phyloP scores from a whole-genome alignment of 768 basidiomycete species.

The Suillus hirtellus region DNA sequence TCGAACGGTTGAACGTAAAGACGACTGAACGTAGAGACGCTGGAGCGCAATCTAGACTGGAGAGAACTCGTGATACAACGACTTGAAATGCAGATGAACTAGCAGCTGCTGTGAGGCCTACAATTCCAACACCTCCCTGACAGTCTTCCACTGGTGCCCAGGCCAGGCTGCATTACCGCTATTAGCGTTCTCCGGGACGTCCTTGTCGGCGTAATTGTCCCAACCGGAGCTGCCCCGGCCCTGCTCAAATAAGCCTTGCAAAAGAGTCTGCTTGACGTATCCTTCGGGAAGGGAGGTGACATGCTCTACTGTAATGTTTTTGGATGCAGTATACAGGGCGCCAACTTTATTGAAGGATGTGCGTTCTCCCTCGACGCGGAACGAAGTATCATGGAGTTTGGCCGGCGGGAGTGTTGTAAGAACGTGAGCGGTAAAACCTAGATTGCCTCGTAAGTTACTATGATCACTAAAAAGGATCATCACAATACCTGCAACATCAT shows the following conservation, averaged over 20 bases:
- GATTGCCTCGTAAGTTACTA: background rate
- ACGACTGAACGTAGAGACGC: too few species aligned
- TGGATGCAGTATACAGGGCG: constrained; percentile 26
- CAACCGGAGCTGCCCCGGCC: constrained; percentile 37
- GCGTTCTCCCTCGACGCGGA: constrained; percentile 40
- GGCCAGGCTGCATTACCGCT: constrained; percentile 35
- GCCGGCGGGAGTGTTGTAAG: constrained; percentile 32
- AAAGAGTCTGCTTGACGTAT: constrained; percentile 29
- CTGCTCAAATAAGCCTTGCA: constrained; percentile 30
- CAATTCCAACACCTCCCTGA: constrained; percentile 29
- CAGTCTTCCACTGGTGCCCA: constrained; percentile 34
- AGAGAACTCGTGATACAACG: constrained; percentile 4
- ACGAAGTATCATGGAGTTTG: constrained; percentile 30
- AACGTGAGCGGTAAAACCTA: constrained; percentile 37
- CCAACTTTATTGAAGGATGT: constrained; percentile 27
- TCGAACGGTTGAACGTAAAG: constrained; percentile 8
- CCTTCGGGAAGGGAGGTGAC: constrained; percentile 31
- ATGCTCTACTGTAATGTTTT: constrained; percentile 19
- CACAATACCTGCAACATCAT: constrained; percentile 34
- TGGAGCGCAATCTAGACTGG: constrained; percentile 5
- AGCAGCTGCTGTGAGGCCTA: constrained; percentile 10
- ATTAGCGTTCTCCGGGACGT: constrained; percentile 30
- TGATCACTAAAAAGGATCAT: constrained; percentile 16
- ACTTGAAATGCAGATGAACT: background rate
- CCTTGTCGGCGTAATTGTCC: constrained; percentile 31